Conservation (phyloP, 176 grass and related monocot species). For the Rhynchospora breviuscula region DNA sequence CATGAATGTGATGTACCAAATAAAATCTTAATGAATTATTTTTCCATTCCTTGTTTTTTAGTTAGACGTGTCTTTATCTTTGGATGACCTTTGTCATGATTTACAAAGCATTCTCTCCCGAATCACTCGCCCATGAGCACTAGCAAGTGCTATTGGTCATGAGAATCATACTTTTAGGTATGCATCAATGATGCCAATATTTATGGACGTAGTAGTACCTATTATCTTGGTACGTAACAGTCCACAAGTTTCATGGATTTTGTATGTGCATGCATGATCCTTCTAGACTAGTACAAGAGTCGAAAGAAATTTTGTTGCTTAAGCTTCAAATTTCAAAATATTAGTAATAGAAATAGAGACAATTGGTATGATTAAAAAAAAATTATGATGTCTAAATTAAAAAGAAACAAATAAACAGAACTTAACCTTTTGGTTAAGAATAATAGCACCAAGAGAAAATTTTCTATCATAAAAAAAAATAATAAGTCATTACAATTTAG, state of each 20-base stretch:
- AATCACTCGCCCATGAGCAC: conserved; percentile 9
- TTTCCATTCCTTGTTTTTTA: not conserved
- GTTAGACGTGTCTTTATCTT: not conserved
- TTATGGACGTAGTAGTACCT: not conserved
- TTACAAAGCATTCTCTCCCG: not conserved
- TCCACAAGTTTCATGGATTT: not conserved
- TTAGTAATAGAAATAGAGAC: not conserved
- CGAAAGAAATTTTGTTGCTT: not conserved
- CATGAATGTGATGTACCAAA: not conserved
- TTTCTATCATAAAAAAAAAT: no score
- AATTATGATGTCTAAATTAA: not conserved
- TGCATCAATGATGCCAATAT: conserved; percentile 1
- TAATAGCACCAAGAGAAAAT: no score
- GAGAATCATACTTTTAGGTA: conserved; percentile 13
- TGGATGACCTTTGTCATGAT: conserved; percentile 3
- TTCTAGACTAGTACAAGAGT: not conserved
- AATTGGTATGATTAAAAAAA: not conserved
- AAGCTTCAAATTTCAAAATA: not conserved
- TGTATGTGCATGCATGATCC: not conserved
- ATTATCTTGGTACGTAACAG: not conserved
- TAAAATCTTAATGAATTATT: not conserved
- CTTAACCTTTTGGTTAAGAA: no score
- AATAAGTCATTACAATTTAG: no score
- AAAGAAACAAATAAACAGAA: no score
- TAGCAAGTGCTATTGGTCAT: not conserved